phyloP scores from a whole-genome alignment of 2,329 filamentous ascomycete species.

The Xylogone sp. region DNA sequence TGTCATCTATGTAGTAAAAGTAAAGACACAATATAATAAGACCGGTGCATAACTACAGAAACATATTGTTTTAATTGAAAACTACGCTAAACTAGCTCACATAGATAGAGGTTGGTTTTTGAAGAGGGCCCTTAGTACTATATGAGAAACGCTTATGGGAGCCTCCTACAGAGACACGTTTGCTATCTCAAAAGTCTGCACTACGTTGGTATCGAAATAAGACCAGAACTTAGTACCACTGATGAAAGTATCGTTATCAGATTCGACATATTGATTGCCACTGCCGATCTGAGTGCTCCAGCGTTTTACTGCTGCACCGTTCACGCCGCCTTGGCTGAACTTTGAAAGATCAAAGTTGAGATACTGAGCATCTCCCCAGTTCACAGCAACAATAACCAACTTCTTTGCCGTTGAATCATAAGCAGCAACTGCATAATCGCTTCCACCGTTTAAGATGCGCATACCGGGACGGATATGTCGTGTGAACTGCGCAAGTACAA shows the following conservation, averaged over 20 bases:
- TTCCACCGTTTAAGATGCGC: constrained; percentile 33
- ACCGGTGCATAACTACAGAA: too few species aligned
- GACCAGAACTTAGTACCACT: constrained; percentile 34
- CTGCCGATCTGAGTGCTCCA: constrained; percentile 35
- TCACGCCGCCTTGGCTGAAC: constrained; percentile 27
- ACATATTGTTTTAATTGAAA: too few species aligned
- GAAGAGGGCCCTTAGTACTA: too few species aligned
- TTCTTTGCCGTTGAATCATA: constrained; percentile 31
- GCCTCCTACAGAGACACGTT: too few species aligned
- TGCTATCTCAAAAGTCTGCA: constrained; percentile 39
- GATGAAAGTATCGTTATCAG: constrained; percentile 28
- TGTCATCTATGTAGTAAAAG: too few species aligned
- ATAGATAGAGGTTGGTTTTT: too few species aligned
- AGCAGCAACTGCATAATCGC: constrained; percentile 34
- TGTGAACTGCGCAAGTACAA: constrained; percentile 37
- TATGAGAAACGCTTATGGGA: too few species aligned
- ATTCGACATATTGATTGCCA: constrained; percentile 31
- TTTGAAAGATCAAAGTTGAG: constrained; percentile 35
- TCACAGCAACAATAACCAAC: constrained; percentile 36
- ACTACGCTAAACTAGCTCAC: too few species aligned
- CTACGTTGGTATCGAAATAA: constrained; percentile 29
- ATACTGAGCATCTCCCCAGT: constrained; percentile 34
- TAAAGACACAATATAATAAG: too few species aligned
- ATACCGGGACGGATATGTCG: constrained; percentile 38
- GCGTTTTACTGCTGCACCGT: constrained; percentile 30